A percentile compares a stretch with the other conserved stretches of the same genome.
These are phyloP conservation scores for Glarea lozoyensis DNA, from an alignment of 495 filamentous ascomycete species.

Conservation along the genomic window DNA sequence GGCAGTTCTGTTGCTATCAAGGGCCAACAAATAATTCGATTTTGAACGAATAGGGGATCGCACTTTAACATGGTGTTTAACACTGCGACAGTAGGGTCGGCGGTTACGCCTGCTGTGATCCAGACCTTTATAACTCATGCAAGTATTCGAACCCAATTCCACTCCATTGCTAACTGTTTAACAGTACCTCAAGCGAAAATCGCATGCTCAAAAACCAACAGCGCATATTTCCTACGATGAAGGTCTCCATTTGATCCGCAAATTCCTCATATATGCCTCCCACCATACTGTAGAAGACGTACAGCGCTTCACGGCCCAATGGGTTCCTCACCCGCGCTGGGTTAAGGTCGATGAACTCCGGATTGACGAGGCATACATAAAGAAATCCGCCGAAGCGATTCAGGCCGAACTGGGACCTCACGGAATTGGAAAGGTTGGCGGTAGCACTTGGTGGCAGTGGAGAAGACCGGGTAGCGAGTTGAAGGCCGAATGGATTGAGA, in stretches of 20 bases:
- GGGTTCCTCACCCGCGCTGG: slow-evolving; percentile 85
- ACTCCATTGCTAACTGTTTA: slow-evolving; percentile 4
- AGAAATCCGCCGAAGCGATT: slow-evolving; percentile 51
- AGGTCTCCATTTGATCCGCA: slow-evolving; percentile 78
- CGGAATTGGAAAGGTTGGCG: slow-evolving; percentile 67
- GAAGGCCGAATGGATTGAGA: slow-evolving; percentile 91
- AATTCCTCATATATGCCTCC: slow-evolving; percentile 74
- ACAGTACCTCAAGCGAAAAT: slow-evolving; percentile 76
- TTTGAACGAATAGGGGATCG: no score
- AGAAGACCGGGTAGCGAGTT: slow-evolving; percentile 50
- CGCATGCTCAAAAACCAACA: slow-evolving; percentile 65
- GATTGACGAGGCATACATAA: slow-evolving; percentile 53
- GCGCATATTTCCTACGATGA: slow-evolving; percentile 88
- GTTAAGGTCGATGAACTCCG: slow-evolving; percentile 67
- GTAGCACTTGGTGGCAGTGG: slow-evolving; percentile 93
- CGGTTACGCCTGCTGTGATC: slow-evolving; percentile 70
- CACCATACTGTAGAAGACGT: slow-evolving; percentile 87
- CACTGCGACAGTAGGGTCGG: slow-evolving; percentile 61
- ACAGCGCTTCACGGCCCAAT: slow-evolving; percentile 81
- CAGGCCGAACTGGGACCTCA: slow-evolving; percentile 63
- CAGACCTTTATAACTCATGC: slow-evolving; percentile 75
- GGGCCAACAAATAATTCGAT: neutral
- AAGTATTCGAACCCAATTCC: slow-evolving; percentile 20
- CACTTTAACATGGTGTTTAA: slow-evolving; percentile 41
- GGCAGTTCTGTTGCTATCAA: neutral